A percentile compares a stretch with the other conserved stretches of the same genome.
Evolutionary conservation across 257 asterid species (phyloP).

Genomic region (Solanum virginianum): DNA sequence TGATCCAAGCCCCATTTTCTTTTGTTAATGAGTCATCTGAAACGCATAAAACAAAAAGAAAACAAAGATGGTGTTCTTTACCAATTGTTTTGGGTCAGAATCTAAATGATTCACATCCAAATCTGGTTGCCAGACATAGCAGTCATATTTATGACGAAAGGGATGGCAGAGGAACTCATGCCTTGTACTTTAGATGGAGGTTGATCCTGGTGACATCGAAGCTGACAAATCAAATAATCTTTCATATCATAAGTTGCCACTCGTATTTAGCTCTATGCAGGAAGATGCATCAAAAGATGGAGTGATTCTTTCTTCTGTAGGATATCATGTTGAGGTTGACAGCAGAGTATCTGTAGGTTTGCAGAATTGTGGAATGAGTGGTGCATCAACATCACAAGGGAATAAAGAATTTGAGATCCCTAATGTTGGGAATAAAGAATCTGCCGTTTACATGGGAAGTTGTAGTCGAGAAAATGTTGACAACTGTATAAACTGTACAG

Average conservation of each 20-base stretch:
- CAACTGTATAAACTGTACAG: constrained; percentile 6
- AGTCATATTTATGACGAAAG: constrained; percentile 12
- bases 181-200: constrained; percentile 6
- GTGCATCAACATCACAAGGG: not conserved
- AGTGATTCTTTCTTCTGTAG: constrained; percentile 1
- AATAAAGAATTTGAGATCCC: not conserved
- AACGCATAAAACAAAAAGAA: too few species aligned
- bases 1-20: too few species aligned
- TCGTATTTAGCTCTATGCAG: constrained; percentile 11
- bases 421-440: constrained; percentile 1
- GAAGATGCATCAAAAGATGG: constrained; percentile 8
- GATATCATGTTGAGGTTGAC: not conserved
- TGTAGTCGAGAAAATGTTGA: constrained; percentile 5
- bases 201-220: constrained; percentile 16
- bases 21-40: too few species aligned
- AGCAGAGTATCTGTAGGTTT: not conserved
- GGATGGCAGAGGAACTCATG: constrained; percentile 11
- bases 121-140: constrained; percentile 3
- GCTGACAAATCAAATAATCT: constrained; percentile 8
- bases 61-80: too few species aligned
- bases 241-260: constrained; percentile 13
- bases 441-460: constrained; percentile 7
- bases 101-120: constrained; percentile 20
- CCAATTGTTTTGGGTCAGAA: too few species aligned
- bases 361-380: not conserved